These are phyloP conservation scores for Hordeum pubiflorum DNA, from an alignment of 202 grass and related monocot genomes.

Conservation along the genomic window DNA sequence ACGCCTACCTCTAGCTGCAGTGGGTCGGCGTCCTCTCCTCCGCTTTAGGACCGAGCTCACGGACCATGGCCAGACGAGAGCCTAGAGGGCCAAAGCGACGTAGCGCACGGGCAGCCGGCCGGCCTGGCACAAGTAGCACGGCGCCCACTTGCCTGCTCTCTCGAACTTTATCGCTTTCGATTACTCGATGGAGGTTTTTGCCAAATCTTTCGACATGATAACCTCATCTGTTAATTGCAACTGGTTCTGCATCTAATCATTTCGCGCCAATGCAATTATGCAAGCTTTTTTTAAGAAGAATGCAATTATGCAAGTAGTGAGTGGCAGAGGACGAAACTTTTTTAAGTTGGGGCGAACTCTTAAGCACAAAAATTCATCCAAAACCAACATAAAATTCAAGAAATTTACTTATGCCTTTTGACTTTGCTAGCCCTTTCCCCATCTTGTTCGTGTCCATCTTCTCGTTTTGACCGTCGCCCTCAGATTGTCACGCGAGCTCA, in stretches of 20 bases:
- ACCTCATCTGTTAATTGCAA: not conserved
- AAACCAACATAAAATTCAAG: too few species aligned
- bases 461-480: too few species aligned
- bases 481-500: too few species aligned
- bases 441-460: too few species aligned
- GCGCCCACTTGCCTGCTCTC: not conserved
- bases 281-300: not conserved
- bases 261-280: not conserved
- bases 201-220: not conserved
- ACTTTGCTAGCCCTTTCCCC: too few species aligned
- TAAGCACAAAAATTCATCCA: too few species aligned
- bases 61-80: not conserved
- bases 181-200: not conserved
- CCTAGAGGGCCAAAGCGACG: constrained; percentile 3
- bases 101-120: not conserved
- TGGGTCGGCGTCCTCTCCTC: not conserved
- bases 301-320: too few species aligned
- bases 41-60: not conserved
- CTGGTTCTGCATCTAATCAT: not conserved
- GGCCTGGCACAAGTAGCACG: not conserved
- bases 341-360: too few species aligned
- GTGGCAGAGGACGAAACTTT: too few species aligned
- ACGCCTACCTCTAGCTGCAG: not conserved
- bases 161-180: not conserved
- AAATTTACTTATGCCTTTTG: too few species aligned